Percentiles rank a stretch among this genome's conserved stretches.
Conservation (phyloP, 1,284 basidiomycete genomes). For the Tilletia indica region DNA sequence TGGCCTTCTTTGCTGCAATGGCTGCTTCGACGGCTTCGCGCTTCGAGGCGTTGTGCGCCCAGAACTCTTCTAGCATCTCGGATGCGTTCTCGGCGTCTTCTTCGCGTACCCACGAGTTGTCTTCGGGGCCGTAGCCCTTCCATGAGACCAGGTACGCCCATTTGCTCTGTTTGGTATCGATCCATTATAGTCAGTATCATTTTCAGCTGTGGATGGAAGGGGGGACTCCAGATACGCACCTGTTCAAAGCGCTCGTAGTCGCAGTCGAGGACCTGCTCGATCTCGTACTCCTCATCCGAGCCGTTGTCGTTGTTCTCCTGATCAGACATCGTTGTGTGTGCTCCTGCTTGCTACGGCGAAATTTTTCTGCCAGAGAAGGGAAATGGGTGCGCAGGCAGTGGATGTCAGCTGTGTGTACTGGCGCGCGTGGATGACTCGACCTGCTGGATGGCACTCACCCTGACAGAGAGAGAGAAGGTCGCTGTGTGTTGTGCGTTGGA, state of each 20-base stretch:
- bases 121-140: conserved; percentile 37
- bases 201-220: background rate
- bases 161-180: conserved; percentile 22
- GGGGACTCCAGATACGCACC: background rate
- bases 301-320: background rate
- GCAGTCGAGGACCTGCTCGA: conserved; percentile 12
- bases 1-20: conserved; percentile 28
- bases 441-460: too few relatives aligned
- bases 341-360: too few relatives aligned
- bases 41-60: conserved; percentile 25
- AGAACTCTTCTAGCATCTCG: conserved; percentile 37
- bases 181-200: too few relatives aligned
- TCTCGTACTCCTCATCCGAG: conserved; percentile 17
- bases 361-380: too few relatives aligned
- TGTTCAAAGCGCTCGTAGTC: conserved; percentile 11
- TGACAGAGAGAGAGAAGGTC: too few relatives aligned
- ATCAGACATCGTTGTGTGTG: background rate
- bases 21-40: conserved; percentile 21
- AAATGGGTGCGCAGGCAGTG: too few relatives aligned
- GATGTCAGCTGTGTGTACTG: too few relatives aligned
- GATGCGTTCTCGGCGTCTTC: conserved; percentile 35
- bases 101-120: conserved; percentile 44
- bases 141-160: conserved; percentile 46
- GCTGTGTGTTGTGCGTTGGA: too few relatives aligned
- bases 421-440: too few relatives aligned